These are phyloP conservation scores for Lyophyllum atratum DNA, from an alignment of 768 basidiomycete species.

Conservation along the genomic window DNA sequence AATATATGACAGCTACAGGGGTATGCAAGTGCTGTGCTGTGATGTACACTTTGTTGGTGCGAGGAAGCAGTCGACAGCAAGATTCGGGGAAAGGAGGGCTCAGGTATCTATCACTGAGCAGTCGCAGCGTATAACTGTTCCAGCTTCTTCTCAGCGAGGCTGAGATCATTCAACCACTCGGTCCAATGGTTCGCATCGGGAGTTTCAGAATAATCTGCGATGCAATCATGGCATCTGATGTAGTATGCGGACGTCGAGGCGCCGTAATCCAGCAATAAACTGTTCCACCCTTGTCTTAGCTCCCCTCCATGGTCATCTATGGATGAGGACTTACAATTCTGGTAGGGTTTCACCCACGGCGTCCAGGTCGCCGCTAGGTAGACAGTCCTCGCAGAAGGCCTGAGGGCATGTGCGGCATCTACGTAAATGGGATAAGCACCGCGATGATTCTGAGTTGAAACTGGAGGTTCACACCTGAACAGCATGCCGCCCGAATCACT, in stretches of 20 bases:
- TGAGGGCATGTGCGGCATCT: constrained; percentile 62
- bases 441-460: not conserved
- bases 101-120: not conserved
- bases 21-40: too few species aligned
- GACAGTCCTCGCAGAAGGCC: constrained; percentile 65
- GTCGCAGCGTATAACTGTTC: constrained; percentile 8
- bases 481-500: constrained; percentile 56
- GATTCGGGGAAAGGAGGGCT: too few species aligned
- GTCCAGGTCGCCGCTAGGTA: constrained; percentile 50
- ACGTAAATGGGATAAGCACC: not conserved
- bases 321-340: constrained; percentile 48
- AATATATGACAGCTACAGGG: too few species aligned
- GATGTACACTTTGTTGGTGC: too few species aligned
- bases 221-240: constrained; percentile 54
- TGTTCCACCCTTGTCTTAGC: constrained; percentile 21
- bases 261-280: constrained; percentile 42
- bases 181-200: constrained; percentile 32
- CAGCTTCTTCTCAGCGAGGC: constrained; percentile 36
- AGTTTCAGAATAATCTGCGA: constrained; percentile 34
- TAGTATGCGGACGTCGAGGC: constrained; percentile 40
- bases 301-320: not conserved
- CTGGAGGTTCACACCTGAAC: constrained; percentile 45
- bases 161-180: constrained; percentile 44
- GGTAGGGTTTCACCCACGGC: constrained; percentile 57
- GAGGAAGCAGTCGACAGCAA: not conserved